Evolutionary conservation across 139 green algal species (phyloP), one percentile per base, ranked within the genome.

Genomic region (Nannochloris sp.): DNA sequence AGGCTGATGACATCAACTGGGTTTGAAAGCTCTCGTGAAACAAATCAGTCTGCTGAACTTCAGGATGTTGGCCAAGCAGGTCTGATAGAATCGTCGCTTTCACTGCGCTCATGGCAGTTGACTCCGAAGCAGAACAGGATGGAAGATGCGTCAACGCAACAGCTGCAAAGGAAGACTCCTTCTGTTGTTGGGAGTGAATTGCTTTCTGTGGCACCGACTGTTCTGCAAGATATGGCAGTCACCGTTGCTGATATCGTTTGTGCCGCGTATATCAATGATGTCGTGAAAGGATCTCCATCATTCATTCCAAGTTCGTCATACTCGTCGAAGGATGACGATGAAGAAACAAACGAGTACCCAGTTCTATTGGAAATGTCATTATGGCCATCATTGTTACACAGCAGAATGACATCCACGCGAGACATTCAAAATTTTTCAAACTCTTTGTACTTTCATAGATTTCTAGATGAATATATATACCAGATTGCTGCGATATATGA

Each of bases 371-470:
- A 68, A 34, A 15, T 31, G 4, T 73, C 49, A 16, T 61, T 31
- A 25, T 84, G 73, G 76, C 66, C 73, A 9, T 44, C 62, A 12
- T 65, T 79, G 24, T 59, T 78, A 24, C 77, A 85, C 54, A 60
- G 62, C 27, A 37, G 55, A 14, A 66, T 86, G 36, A 34, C 40
- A 48, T 72, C 50, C 71, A 84, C 80, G 3, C 64, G 80, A 18
- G 53, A 67, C 11, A 69, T 84, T 18, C 77, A 86, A 64, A 64
- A 74, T 34, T 86, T 86, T 67, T 21, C 69, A 25, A 86, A 86
- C 44, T 61, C 70, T 59, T 51, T 78, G 8, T 60, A 51, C 1
- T 21, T 75, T 25, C 37, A 69, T 19, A 16, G 54, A 21, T 61
- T 60, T 54, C 12, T 69, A 44, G 27, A 79, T 44, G 36, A 36